Conservation (phyloP, 345 rosid genomes). For the Eucalyptus polyanthemos region DNA sequence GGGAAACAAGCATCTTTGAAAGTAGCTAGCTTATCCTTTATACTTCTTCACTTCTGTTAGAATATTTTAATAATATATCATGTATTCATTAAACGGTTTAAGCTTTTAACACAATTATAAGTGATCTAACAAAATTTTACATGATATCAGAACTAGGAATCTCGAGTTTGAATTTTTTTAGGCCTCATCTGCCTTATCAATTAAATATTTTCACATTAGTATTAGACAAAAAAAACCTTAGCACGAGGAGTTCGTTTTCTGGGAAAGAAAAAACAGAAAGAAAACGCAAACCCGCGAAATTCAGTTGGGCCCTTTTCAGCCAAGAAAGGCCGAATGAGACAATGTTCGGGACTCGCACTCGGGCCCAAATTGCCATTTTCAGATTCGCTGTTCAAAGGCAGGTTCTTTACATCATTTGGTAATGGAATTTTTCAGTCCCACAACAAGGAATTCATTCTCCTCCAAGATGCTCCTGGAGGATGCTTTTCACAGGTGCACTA, state of each 20-base stretch:
- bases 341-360: not conserved
- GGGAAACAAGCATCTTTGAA: no score
- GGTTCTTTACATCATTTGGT: not conserved
- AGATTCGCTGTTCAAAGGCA: not conserved
- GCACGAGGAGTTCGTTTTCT: no score
- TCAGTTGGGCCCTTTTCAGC: not conserved
- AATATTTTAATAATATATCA: no score
- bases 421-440: not conserved
- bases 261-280: not conserved
- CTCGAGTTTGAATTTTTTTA: no score
- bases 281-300: not conserved
- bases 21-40: no score
- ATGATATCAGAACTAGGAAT: no score
- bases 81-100: rapidly evolving
- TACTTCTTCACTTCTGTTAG: no score
- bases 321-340: not conserved
- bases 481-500: not conserved
- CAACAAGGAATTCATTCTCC: not conserved
- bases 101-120: no score
- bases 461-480: not conserved
- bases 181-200: no score
- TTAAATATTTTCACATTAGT: no score
- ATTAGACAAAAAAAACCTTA: no score
- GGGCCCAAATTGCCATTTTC: not conserved
- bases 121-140: no score